Evolutionary conservation across 2,329 filamentous ascomycete species (phyloP).

Genomic region (Calonectria pseudoturangicola): DNA sequence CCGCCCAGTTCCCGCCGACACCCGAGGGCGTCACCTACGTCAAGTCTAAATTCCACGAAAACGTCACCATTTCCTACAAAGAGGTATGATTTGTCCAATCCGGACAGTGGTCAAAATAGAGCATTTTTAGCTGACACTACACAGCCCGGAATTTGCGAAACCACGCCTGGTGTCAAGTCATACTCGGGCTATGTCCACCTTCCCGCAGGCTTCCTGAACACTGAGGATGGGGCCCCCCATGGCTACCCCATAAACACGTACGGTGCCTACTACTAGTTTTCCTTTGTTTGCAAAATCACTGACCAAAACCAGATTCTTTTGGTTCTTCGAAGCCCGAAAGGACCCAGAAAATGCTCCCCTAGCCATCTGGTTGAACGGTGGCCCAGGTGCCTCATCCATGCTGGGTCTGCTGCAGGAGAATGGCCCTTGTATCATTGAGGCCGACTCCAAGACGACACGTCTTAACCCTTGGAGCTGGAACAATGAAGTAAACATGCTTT

Average conservation of each 20-base stretch:
- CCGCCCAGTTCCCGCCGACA: slow-evolving; percentile 50
- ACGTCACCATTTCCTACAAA: slow-evolving; percentile 48
- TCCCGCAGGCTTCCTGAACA: slow-evolving; percentile 40
- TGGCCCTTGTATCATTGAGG: slow-evolving; percentile 70
- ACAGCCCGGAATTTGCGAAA: slow-evolving; percentile 73
- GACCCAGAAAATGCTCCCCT: slow-evolving; percentile 57
- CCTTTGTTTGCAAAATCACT: not conserved
- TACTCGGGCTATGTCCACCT: slow-evolving; percentile 74
- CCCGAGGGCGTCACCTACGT: slow-evolving; percentile 44
- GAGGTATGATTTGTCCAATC: slow-evolving; percentile 27
- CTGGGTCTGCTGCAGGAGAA: slow-evolving; percentile 56
- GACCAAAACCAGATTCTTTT: slow-evolving; percentile 49
- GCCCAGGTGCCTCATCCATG: slow-evolving; percentile 67
- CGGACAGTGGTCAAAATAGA: not conserved
- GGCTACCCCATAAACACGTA: slow-evolving; percentile 47
- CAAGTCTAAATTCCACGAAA: slow-evolving; percentile 43
- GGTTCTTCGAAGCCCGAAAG: slow-evolving; percentile 56
- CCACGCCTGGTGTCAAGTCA: slow-evolving; percentile 47
- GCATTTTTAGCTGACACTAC: not conserved
- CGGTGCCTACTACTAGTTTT: not conserved
- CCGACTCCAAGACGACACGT: slow-evolving; percentile 70
- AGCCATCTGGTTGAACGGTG: slow-evolving; percentile 76
- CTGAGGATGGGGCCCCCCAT: slow-evolving; percentile 29
- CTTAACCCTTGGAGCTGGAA: slow-evolving; percentile 80
- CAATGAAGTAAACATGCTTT: slow-evolving; percentile 70